These are phyloP conservation scores for Laguncularia racemosa DNA, from an alignment of 345 rosid species.

Conservation along the genomic window DNA sequence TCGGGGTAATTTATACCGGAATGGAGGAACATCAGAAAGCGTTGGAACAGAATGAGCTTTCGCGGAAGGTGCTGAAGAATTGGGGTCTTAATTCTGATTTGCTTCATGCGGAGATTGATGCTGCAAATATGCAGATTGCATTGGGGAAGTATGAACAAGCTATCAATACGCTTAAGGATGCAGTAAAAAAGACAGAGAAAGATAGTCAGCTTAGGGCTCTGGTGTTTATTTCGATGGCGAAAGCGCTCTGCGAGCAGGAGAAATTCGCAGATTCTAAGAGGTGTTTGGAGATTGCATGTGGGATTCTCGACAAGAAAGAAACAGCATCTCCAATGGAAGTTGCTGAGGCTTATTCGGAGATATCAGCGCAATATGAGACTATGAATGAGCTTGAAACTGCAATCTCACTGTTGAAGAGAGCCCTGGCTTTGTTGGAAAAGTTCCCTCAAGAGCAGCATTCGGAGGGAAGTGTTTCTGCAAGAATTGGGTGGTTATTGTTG, in stretches of 20 bases:
- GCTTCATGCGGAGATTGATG: conserved; percentile 72
- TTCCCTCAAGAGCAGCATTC: conserved; percentile 86
- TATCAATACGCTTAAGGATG: conserved; percentile 48
- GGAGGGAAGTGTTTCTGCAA: conserved; percentile 83
- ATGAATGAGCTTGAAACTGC: conserved; percentile 84
- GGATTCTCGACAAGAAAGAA: conserved; percentile 77
- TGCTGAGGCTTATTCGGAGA: conserved; percentile 87
- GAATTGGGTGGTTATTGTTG: conserved; percentile 86
- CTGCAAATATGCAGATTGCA: conserved; percentile 87
- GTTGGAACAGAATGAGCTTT: conserved; percentile 69
- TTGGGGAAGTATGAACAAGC: conserved; percentile 75
- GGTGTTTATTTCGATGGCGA: conserved; percentile 80
- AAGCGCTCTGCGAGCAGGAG: conserved; percentile 61
- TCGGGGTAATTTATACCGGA: conserved; percentile 86
- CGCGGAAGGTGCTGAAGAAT: conserved; percentile 63
- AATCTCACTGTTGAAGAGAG: conserved; percentile 64
- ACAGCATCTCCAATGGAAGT: conserved; percentile 55
- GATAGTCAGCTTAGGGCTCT: conserved; percentile 66
- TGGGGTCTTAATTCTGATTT: conserved; percentile 78
- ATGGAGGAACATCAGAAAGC: conserved; percentile 87
- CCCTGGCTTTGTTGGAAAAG: conserved; percentile 66
- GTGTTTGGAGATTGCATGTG: conserved; percentile 75
- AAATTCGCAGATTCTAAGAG: conserved; percentile 60
- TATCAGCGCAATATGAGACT: conserved; percentile 81
- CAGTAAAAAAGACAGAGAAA: conserved; percentile 63